phyloP scores from a whole-genome alignment of 805 yeast species.

The Saccharomycopsis vini region DNA sequence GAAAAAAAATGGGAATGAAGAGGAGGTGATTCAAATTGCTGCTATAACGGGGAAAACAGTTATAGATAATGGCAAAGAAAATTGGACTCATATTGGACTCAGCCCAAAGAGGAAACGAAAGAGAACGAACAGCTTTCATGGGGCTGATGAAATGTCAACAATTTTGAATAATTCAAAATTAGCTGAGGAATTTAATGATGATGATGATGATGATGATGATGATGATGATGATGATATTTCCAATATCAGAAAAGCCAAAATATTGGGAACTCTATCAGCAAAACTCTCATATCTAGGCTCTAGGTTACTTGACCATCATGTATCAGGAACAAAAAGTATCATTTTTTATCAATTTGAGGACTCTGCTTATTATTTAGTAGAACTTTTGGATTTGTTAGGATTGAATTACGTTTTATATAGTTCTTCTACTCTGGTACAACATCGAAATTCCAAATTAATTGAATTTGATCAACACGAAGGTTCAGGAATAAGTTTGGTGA shows the following conservation, averaged over 20 bases:
- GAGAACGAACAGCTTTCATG: background rate
- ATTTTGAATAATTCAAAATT: background rate
- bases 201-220: background rate
- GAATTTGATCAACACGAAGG: slow-evolving; percentile 37
- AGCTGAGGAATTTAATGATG: too few relatives aligned
- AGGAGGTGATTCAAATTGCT: slow-evolving; percentile 25
- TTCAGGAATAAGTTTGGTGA: slow-evolving; percentile 46
- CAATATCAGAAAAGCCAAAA: slow-evolving; percentile 26
- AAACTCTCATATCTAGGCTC: slow-evolving; percentile 54
- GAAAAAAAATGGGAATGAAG: slow-evolving; percentile 31
- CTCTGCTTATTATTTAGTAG: slow-evolving; percentile 59
- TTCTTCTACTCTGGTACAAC: slow-evolving; percentile 41
- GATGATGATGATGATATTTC: background rate
- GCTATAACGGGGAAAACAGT: too few relatives aligned
- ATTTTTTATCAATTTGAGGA: slow-evolving; percentile 68
- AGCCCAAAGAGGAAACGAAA: slow-evolving; percentile 1
- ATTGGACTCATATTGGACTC: too few relatives aligned
- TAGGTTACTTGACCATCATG: slow-evolving; percentile 44
- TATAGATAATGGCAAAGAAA: too few relatives aligned
- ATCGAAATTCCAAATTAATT: slow-evolving; percentile 44
- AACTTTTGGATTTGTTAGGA: slow-evolving; percentile 53
- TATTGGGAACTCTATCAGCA: slow-evolving; percentile 56
- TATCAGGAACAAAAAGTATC: slow-evolving; percentile 40
- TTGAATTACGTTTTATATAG: slow-evolving; percentile 56
- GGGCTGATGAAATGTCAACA: background rate